These are phyloP conservation scores for Trametes maxima DNA, from an alignment of 768 basidiomycete species.

Conservation along the genomic window DNA sequence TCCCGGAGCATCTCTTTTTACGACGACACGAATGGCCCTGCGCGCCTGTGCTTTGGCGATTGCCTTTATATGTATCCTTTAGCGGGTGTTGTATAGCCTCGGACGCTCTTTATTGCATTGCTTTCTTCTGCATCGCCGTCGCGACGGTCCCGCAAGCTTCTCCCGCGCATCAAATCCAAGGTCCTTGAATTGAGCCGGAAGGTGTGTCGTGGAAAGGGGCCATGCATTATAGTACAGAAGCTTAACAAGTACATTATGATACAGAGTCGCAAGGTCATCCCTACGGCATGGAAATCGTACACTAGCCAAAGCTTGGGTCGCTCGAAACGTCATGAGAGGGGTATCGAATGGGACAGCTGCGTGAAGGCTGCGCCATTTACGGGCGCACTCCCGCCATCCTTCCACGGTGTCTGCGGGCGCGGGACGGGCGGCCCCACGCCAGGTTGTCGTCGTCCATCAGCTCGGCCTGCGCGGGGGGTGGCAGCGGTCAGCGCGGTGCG, in stretches of 20 bases:
- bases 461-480: constrained; percentile 17
- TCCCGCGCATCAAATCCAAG: not conserved
- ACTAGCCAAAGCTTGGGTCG: not conserved
- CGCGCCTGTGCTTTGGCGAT: not conserved
- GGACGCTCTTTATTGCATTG: no score
- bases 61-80: not conserved
- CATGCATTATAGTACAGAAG: not conserved
- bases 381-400: not conserved
- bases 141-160: not conserved
- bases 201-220: not conserved
- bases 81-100: no score
- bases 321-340: no score
- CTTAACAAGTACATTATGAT: not conserved
- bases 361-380: not conserved
- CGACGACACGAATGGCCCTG: no score
- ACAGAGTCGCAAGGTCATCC: not conserved
- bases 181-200: not conserved
- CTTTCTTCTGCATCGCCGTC: no score
- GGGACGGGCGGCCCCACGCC: constrained; percentile 24
- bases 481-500: not conserved
- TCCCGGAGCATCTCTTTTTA: not conserved
- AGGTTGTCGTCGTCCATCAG: constrained; percentile 28
- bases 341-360: no score
- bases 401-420: constrained; percentile 2
- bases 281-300: not conserved